phyloP scores from a whole-genome alignment of 2,329 filamentous ascomycete genomes.

The Xylariaceae sp. region DNA sequence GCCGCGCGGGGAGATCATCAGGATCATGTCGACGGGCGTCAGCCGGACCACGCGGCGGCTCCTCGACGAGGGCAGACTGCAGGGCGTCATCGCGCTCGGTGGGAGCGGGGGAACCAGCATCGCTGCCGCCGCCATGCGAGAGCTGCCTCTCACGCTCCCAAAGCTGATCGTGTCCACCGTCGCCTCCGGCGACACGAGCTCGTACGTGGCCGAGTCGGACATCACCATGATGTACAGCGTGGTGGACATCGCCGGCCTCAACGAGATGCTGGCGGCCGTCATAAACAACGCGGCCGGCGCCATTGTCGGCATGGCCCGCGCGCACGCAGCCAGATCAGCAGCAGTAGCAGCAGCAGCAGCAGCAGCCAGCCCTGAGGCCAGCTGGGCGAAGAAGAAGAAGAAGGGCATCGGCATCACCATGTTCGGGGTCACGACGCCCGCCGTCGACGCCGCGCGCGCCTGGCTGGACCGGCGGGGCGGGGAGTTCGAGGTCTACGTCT shows the following conservation, averaged over 20 bases:
- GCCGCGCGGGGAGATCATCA: conserved; percentile 46
- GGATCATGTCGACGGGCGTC: conserved; percentile 44
- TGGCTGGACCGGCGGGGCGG: conserved; percentile 35
- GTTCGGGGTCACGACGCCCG: conserved; percentile 68
- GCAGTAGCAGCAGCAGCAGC: conserved; percentile 3
- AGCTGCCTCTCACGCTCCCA: conserved; percentile 57
- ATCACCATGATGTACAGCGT: conserved; percentile 65
- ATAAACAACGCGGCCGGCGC: conserved; percentile 56
- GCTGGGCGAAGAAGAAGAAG: conserved; percentile 17
- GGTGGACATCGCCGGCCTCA: conserved; percentile 61
- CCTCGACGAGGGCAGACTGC: conserved; percentile 30
- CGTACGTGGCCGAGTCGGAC: conserved; percentile 60
- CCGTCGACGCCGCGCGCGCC: conserved; percentile 46
- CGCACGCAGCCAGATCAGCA: conserved; percentile 26
- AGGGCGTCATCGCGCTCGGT: conserved; percentile 52
- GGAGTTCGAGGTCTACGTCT: conserved; percentile 52
- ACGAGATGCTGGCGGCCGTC: conserved; percentile 49
- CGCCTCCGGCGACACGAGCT: conserved; percentile 56
- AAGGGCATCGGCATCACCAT: conserved; percentile 59
- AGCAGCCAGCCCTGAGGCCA: conserved; percentile 1
- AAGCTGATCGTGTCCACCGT: conserved; percentile 66
- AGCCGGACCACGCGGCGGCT: conserved; percentile 33
- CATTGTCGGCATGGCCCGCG: conserved; percentile 49
- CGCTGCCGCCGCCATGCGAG: conserved; percentile 52
- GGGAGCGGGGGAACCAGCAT: conserved; percentile 58